phyloP scores from a whole-genome alignment of 306 rosid species.

The Purshia tridentata region DNA sequence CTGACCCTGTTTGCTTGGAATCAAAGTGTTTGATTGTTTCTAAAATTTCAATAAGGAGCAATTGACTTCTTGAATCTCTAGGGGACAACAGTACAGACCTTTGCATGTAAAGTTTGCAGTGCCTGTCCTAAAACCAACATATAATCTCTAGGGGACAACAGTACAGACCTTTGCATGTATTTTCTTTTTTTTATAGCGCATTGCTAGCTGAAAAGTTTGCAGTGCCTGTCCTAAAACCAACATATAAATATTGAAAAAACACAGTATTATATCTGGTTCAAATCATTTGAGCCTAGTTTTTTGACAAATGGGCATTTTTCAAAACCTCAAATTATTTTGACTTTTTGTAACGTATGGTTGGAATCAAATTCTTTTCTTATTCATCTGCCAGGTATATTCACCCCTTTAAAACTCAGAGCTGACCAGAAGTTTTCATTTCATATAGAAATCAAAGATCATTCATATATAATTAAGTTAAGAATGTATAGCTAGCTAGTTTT shows the following conservation, averaged over 20 bases:
- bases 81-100: slow-evolving; percentile 2
- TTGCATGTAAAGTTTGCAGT: too few species aligned
- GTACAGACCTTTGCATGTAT: neutral
- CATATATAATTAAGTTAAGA: too few species aligned
- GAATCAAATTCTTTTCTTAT: neutral
- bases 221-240: neutral
- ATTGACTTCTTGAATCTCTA: neutral
- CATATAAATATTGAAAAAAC: neutral
- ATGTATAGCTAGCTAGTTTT: neutral
- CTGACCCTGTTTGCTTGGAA: neutral
- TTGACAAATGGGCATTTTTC: slow-evolving; percentile 6
- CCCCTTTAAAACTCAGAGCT: slow-evolving; percentile 13
- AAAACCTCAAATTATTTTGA: slow-evolving; percentile 4
- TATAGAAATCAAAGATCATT: too few species aligned
- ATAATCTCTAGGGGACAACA: too few species aligned
- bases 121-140: too few species aligned
- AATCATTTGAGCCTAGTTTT: slow-evolving; percentile 2
- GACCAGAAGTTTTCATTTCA: slow-evolving; percentile 18
- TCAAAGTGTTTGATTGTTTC: neutral
- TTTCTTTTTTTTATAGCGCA: neutral
- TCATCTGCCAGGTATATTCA: slow-evolving; percentile 8
- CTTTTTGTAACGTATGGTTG: neutral
- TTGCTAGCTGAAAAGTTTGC: neutral
- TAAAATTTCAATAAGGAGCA: neutral
- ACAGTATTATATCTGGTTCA: neutral